A percentile compares a stretch with the other conserved stretches of the same genome.
Conservation (phyloP, 352 stramenopile species). For the Globisporangium paddicum region DNA sequence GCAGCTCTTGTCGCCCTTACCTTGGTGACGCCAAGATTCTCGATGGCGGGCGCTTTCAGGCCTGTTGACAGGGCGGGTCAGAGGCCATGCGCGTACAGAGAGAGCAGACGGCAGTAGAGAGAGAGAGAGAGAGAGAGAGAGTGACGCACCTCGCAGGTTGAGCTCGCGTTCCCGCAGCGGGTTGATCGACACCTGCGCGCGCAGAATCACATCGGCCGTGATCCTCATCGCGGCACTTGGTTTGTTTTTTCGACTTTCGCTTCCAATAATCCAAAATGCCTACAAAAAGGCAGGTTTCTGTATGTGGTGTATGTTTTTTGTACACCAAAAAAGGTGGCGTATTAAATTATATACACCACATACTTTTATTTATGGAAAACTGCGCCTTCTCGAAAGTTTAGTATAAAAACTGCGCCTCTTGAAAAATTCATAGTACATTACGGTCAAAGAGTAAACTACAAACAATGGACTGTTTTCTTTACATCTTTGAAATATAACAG, state of each 20-base stretch:
- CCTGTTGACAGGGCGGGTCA: constrained; percentile 43
- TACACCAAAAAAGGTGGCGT: too few species aligned
- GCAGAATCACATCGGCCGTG: constrained; percentile 87
- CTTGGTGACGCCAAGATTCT: constrained; percentile 92
- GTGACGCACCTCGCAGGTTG: constrained; percentile 78
- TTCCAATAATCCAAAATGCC: neutral
- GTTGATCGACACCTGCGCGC: constrained; percentile 88
- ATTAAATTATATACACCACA: too few species aligned
- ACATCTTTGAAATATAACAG: too few species aligned
- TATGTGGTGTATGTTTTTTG: too few species aligned
- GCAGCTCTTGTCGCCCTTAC: constrained; percentile 27
- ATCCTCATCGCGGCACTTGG: constrained; percentile 57
- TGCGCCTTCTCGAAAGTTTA: too few species aligned
- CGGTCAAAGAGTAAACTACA: too few species aligned
- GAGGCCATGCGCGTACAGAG: neutral
- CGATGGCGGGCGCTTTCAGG: constrained; percentile 89
- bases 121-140: neutral
- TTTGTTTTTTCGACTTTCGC: neutral
- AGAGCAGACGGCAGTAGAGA: neutral
- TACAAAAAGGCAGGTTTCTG: too few species aligned
- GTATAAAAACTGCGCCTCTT: too few species aligned
- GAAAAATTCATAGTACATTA: too few species aligned
- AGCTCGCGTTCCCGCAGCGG: constrained; percentile 90
- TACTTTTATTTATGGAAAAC: too few species aligned
- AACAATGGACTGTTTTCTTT: too few species aligned